phyloP scores from a whole-genome alignment of 768 basidiomycete genomes.

The Lactarius psammicola region DNA sequence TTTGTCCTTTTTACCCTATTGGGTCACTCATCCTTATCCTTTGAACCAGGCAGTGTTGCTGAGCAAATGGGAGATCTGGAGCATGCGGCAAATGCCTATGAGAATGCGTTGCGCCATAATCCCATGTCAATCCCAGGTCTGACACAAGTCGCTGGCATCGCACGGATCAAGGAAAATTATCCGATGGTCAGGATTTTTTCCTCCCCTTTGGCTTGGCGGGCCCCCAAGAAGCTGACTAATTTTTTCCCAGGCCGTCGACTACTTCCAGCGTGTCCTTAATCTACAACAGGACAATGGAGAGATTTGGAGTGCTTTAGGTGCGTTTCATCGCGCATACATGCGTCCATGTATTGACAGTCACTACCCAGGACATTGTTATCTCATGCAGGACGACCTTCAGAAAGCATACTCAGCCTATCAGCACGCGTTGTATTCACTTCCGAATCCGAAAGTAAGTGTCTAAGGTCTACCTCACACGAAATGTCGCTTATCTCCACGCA shows the following conservation, averaged over 20 bases:
- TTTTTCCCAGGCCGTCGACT: slow-evolving; percentile 79
- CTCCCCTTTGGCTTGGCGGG: slow-evolving; percentile 14
- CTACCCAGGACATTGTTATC: slow-evolving; percentile 83
- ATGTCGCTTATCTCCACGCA: slow-evolving; percentile 32
- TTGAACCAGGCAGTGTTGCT: slow-evolving; percentile 80
- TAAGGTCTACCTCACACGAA: slow-evolving; percentile 16
- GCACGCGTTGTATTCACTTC: slow-evolving; percentile 93
- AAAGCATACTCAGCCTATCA: slow-evolving; percentile 99
- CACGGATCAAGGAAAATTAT: slow-evolving; percentile 96
- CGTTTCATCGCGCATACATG: slow-evolving; percentile 33
- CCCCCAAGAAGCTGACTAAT: slow-evolving; percentile 28
- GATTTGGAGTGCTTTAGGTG: slow-evolving; percentile 95
- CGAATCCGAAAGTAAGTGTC: slow-evolving; percentile 80
- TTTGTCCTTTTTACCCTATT: slow-evolving; percentile 18
- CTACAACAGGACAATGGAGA: slow-evolving; percentile 97
- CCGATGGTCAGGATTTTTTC: slow-evolving; percentile 64
- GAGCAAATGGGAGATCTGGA: slow-evolving; percentile 96
- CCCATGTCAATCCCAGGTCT: slow-evolving; percentile 86
- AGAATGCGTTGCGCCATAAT: slow-evolving; percentile 94
- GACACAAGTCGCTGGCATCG: slow-evolving; percentile 93
- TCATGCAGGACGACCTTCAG: slow-evolving; percentile 99
- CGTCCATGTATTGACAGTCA: slow-evolving; percentile 23
- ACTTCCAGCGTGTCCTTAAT: slow-evolving; percentile 88
- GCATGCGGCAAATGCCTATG: slow-evolving; percentile 89
- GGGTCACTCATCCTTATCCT: slow-evolving; percentile 26